Conservation (phyloP, 164 flowering plant species). For the Liriodendron chinense region DNA sequence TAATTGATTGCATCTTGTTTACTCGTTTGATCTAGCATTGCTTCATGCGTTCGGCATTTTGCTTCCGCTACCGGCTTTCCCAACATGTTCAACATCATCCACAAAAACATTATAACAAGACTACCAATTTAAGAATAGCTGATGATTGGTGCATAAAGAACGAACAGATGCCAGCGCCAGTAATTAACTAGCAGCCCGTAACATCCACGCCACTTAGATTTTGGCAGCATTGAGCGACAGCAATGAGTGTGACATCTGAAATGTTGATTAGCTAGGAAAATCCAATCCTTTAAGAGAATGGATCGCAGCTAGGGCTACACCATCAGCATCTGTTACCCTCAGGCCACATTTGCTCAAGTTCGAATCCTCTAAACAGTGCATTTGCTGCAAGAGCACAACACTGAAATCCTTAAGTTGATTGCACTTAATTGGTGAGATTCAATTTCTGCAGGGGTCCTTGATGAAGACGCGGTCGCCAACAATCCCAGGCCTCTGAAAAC, state of each 20-base stretch:
- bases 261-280: conserved; percentile 16
- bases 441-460: conserved; percentile 9
- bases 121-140: conserved; percentile 4
- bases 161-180: conserved; percentile 6
- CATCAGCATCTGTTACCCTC: conserved; percentile 10
- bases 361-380: conserved; percentile 8
- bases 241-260: conserved; percentile 6
- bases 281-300: conserved; percentile 2
- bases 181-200: conserved; percentile 13
- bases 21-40: no score
- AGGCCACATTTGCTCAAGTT: conserved; percentile 14
- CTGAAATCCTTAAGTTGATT: conserved; percentile 14
- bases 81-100: conserved; percentile 8
- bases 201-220: conserved; percentile 1
- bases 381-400: conserved; percentile 9
- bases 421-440: conserved; percentile 12
- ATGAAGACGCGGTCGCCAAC: conserved; percentile 11
- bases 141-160: conserved; percentile 2
- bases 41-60: no score
- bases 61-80: no score
- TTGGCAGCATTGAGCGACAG: conserved; percentile 12
- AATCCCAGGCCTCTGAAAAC: conserved; percentile 13
- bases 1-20: no score
- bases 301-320: conserved; percentile 4
- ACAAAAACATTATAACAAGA: conserved; percentile 12